phyloP scores from a whole-genome alignment of 2,329 filamentous ascomycete species.

The Colletotrichum sp. region DNA sequence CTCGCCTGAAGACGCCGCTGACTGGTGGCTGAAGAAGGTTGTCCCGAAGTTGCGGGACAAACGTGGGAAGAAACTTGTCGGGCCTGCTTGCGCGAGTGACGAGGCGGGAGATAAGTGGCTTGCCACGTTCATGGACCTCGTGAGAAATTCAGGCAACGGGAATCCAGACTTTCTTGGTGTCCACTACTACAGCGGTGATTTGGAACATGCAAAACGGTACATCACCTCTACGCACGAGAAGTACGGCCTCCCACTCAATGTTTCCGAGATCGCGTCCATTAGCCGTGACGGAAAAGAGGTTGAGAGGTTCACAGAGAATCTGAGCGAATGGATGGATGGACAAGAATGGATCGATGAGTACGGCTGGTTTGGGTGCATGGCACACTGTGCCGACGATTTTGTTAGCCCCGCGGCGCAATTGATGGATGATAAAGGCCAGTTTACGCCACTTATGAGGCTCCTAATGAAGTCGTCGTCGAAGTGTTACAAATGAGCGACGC shows the following conservation, averaged over 20 bases:
- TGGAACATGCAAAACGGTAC: constrained; percentile 37
- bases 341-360: constrained; percentile 47
- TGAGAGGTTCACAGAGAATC: constrained; percentile 38
- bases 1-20: constrained; percentile 36
- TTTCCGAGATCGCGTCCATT: constrained; percentile 47
- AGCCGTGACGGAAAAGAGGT: constrained; percentile 40
- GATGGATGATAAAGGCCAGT: constrained; percentile 45
- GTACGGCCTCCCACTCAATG: constrained; percentile 38
- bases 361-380: constrained; percentile 48
- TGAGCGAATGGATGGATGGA: constrained; percentile 47
- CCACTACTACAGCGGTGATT: constrained; percentile 46
- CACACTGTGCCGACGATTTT: constrained; percentile 44
- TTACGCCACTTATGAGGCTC: constrained; percentile 33
- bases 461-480: not conserved
- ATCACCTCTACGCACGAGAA: constrained; percentile 37
- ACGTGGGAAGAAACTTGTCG: constrained; percentile 35
- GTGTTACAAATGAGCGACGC: not conserved
- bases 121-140: constrained; percentile 40
- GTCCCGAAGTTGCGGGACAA: constrained; percentile 25
- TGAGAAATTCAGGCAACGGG: constrained; percentile 25
- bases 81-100: constrained; percentile 42
- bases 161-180: constrained; percentile 45
- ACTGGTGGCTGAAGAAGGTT: constrained; percentile 41
- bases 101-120: constrained; percentile 43
- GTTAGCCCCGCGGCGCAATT: constrained; percentile 51